Evolutionary conservation across 768 basidiomycete genomes (phyloP), one percentile per base, ranked within the genome.

Genomic region (Mycena indigotica): DNA sequence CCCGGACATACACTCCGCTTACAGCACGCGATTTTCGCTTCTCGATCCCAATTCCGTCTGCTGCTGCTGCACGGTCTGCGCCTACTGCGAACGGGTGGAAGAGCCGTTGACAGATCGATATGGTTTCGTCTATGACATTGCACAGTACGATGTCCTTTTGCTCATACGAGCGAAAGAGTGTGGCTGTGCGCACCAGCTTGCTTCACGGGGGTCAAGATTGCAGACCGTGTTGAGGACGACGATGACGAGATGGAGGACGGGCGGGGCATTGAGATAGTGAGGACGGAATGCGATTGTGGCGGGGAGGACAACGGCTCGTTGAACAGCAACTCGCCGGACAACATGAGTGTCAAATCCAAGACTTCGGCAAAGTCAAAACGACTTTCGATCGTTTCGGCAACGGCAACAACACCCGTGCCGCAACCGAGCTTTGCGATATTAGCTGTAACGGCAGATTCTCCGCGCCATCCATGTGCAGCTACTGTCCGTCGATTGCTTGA

Each of bases 121-220:
- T 65, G 94, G 94, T 0, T 95, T 95, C 75, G 87, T 95, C 71
- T 95, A 95, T 57, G 92, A 94, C 62, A 82, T 93, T 1, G 84
- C 86, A 2, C 81, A 85, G 64, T 92, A 93, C 65, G 93, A 95
- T 65, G 79, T 90, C 25, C 77, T 93, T 24, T 73, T 96, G 15
- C 79, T 95, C 25, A 70, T 89, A 8, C 80, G 89, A 26, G 90
- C 89, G 17, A 83, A 79, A 65, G 86, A 86, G 55, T 91, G 88
- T 57, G 77, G 82, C 46, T 88, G 82, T 63, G 83, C 87, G 92
- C 92, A 0, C 91, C 93, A 3, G 91, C 91, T 5, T 92, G 90
- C 66, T 75, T 92, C 45, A 94, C 92, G 0, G 93, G 93, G 0
- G 87, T 93, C 57, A 92, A 88, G 77, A 90, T 94, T 56, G 89